Conservation (phyloP, 1,139 yeast genomes). For the Hansenula lynferdii region DNA sequence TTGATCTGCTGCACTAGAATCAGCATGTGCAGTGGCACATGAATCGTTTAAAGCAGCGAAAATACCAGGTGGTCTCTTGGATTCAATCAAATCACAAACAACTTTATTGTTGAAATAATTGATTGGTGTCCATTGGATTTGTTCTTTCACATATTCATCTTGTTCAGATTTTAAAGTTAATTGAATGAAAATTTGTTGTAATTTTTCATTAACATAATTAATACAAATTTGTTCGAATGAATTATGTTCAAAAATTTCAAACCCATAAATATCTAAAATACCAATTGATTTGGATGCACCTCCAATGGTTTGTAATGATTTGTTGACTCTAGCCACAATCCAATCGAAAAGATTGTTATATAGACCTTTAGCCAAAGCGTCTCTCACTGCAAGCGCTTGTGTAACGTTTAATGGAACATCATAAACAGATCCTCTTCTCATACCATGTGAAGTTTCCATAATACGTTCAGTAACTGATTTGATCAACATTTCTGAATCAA, state of each 20-base stretch:
- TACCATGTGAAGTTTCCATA: constrained; percentile 86
- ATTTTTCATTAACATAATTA: constrained; percentile 91
- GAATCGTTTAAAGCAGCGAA: constrained; percentile 97
- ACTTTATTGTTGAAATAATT: constrained; percentile 94
- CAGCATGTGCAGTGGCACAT: constrained; percentile 98
- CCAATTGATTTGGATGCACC: constrained; percentile 75
- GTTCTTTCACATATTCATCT: constrained; percentile 89
- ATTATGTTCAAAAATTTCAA: constrained; percentile 87
- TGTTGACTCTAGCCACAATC: constrained; percentile 94
- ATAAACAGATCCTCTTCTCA: constrained; percentile 86
- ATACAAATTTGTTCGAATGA: constrained; percentile 97
- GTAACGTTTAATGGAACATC: constrained; percentile 90
- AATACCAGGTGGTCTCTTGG: constrained; percentile 92
- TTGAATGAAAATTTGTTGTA: constrained; percentile 96
- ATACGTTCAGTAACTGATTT: constrained; percentile 75
- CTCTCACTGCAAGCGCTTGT: constrained; percentile 93
- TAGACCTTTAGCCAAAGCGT: constrained; percentile 92
- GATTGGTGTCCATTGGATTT: constrained; percentile 97
- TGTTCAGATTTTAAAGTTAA: constrained; percentile 97
- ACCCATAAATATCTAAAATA: constrained; percentile 96
- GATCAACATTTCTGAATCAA: constrained; percentile 61
- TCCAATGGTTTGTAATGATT: constrained; percentile 51
- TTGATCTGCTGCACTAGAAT: constrained; percentile 94
- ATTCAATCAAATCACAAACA: constrained; percentile 96
- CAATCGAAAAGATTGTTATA: constrained; percentile 93